Evolutionary conservation across 1,284 basidiomycete species (phyloP).

Genomic region (Ganoderma boninense): DNA sequence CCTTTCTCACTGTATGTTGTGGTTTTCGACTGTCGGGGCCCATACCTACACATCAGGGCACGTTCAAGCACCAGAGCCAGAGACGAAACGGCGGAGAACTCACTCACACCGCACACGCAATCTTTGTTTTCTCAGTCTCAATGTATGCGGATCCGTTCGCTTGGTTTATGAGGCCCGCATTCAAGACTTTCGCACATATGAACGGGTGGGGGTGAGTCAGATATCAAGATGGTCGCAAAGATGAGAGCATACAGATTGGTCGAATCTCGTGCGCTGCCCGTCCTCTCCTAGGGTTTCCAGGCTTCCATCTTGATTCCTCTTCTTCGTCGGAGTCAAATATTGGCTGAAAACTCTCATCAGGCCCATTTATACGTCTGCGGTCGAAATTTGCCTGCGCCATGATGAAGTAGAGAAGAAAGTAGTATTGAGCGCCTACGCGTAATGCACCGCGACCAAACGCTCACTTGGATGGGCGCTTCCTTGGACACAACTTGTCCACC

Average conservation of each 20-base stretch:
- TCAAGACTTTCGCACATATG: constrained; percentile 67
- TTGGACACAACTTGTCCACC: not conserved
- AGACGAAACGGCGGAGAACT: not conserved
- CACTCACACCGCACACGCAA: constrained; percentile 92
- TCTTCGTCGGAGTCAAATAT: constrained; percentile 59
- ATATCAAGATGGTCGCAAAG: constrained; percentile 26
- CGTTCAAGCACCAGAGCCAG: not conserved
- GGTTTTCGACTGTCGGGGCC: constrained; percentile 89
- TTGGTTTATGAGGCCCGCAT: constrained; percentile 89
- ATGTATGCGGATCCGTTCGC: constrained; percentile 97
- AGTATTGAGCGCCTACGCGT: not conserved
- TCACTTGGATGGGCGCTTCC: constrained; percentile 15
- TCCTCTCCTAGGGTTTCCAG: constrained; percentile 53
- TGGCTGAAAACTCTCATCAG: constrained; percentile 81
- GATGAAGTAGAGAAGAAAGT: constrained; percentile 8
- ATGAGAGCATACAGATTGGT: constrained; percentile 75
- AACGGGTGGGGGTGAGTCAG: not conserved
- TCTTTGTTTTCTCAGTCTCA: constrained; percentile 89
- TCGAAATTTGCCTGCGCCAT: constrained; percentile 67
- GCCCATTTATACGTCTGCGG: constrained; percentile 87
- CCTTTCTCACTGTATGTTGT: constrained; percentile 86
- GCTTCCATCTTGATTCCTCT: constrained; percentile 34
- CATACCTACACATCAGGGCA: constrained; percentile 68
- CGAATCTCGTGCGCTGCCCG: constrained; percentile 73
- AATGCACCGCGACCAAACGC: not conserved